Percentiles rank a stretch among this genome's conserved stretches.
phyloP scores from a whole-genome alignment of 2,329 filamentous ascomycete species.

The Fusarium sp. region DNA sequence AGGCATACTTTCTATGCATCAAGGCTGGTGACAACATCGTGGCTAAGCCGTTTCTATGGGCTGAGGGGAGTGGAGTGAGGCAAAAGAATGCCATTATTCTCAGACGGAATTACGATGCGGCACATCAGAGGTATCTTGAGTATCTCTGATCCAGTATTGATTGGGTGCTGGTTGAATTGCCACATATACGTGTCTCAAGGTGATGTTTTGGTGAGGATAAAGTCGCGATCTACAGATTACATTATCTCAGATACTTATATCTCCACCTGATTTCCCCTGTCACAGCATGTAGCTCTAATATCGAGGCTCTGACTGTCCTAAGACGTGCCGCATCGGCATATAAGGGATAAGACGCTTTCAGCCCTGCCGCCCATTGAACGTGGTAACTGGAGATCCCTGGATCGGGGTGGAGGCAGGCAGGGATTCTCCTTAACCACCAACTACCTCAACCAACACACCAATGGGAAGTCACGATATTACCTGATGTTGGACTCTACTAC shows the following conservation, averaged over 20 bases:
- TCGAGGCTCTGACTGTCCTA: too few species aligned
- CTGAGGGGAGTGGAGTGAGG: background rate
- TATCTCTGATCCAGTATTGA: too few species aligned
- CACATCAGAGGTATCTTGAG: too few species aligned
- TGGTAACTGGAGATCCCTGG: background rate
- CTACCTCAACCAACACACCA: background rate
- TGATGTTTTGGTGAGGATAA: too few species aligned
- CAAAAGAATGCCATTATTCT: background rate
- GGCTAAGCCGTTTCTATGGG: background rate
- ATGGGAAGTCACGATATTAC: background rate
- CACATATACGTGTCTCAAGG: too few species aligned
- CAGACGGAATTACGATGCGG: background rate
- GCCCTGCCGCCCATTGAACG: background rate
- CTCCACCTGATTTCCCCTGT: too few species aligned
- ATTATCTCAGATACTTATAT: too few species aligned
- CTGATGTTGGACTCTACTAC: background rate
- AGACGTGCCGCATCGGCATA: too few species aligned
- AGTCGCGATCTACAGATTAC: too few species aligned
- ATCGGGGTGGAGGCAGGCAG: background rate
- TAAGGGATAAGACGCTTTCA: background rate
- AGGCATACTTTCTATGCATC: slow-evolving; percentile 12
- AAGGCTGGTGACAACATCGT: background rate
- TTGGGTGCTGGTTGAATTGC: too few species aligned
- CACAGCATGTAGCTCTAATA: too few species aligned
- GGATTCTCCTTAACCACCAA: background rate